A percentile compares a stretch with the other conserved stretches of the same genome.
Conservation (phyloP, 495 filamentous ascomycete genomes). For the Penicillium diatomitis region DNA sequence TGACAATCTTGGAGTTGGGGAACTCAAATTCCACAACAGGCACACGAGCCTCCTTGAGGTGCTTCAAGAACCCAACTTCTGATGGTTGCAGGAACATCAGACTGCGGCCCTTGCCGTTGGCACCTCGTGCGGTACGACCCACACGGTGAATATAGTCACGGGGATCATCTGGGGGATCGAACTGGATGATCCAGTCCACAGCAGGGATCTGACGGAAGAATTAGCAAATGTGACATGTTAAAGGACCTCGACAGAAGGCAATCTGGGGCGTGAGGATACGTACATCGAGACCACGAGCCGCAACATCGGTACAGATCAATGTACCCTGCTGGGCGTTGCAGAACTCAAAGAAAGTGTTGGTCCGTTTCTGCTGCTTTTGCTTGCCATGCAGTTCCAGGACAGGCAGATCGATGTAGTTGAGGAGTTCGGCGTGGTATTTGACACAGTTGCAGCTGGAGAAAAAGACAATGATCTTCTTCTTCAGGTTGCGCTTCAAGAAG, state of each 20-base stretch:
- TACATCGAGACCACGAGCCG: conserved; percentile 84
- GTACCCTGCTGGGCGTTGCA: conserved; percentile 87
- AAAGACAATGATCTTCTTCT: conserved; percentile 97
- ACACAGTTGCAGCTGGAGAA: conserved; percentile 90
- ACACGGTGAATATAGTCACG: conserved; percentile 95
- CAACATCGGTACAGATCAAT: conserved; percentile 93
- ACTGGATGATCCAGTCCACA: conserved; percentile 94
- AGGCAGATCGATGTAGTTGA: conserved; percentile 93
- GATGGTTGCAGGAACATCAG: conserved; percentile 88
- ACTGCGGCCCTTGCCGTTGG: conserved; percentile 70
- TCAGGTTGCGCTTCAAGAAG: conserved; percentile 81
- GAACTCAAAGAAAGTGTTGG: conserved; percentile 97
- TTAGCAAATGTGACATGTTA: conserved; percentile 1
- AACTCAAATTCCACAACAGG: conserved; percentile 96
- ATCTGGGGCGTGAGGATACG: conserved; percentile 12
- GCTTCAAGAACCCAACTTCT: conserved; percentile 85
- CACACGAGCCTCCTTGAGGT: conserved; percentile 84
- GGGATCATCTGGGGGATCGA: conserved; percentile 87
- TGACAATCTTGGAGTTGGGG: conserved; percentile 80
- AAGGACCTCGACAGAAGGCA: neutral
- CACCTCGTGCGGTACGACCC: conserved; percentile 84
- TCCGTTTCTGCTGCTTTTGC: conserved; percentile 95
- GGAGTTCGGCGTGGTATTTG: conserved; percentile 86
- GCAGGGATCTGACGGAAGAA: conserved; percentile 56
- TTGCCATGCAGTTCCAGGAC: conserved; percentile 75